Evolutionary conservation across 1,284 basidiomycete species (phyloP), one percentile per base, ranked within the genome.

Genomic region (Sporisorium scitamineum): DNA sequence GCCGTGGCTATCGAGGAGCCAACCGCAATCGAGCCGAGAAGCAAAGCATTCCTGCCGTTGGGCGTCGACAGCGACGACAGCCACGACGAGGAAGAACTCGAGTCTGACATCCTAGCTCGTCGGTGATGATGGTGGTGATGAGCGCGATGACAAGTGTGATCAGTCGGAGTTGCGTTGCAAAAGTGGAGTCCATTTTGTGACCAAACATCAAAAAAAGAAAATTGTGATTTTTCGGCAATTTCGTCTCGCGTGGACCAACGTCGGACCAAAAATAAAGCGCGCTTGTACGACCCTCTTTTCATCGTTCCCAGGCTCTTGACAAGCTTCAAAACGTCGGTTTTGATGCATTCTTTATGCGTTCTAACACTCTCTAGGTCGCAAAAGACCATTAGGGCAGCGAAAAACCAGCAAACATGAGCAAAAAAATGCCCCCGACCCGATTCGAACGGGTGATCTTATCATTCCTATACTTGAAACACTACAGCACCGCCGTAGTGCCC

Each of bases 1-100:
- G 80, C 67, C 11, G 81, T 80, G 11, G 70, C 64, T 2, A 79
- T 42, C 24, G 81, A 82, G 2, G 81, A 83, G n/a, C 63, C 77
- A 1, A 82, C n/a, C 5, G 80, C 81, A 2, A 81, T 73, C 26
- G 75, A 72, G 44, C 69, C 75, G 1, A 78, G n/a, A 14, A 82
- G 18, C 32, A 75, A 22, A 2, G 78, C 70, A 48, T 64, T 72
- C 29, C 69, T 57, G 10, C 66, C 66, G 32, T 62, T 67, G 14
- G 58, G 44, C 14, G 56, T 60, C 13, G 64, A 66, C 10, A 76
- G 65, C 11, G 57, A 59, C 22, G 62, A 65, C 7, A 71, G 61
- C 65, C 69, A 76, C 26, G 65, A 72, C 4, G 65, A 62, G 1
- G 69, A 72, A 5, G 54, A 58, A 29, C 31, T 42, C 32, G 70